Evolutionary conservation across 768 basidiomycete species (phyloP), one percentile per base, ranked within the genome.

Genomic region (Pleurotus salmoneostramineus): DNA sequence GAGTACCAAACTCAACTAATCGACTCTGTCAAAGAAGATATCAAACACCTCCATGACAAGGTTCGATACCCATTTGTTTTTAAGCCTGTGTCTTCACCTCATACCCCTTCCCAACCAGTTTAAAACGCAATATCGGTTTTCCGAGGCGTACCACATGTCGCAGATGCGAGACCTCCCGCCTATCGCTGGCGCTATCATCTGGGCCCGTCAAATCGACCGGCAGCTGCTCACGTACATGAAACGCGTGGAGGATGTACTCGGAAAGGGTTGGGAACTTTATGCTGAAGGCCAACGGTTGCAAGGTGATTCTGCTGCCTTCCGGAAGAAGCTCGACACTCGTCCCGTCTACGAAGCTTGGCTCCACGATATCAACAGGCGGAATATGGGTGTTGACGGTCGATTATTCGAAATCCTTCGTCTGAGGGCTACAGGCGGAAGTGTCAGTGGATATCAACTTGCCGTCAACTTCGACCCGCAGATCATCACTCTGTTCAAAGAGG

Each of bases 381-480:
- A 95, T 69, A 89, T 95, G 87, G 86, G 88, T 51, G 91, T 98
- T 62, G 88, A 85, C 56, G 97, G 97, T 1, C 83, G 95, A 12
- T 75, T 98, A 8, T 97, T 98, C 68, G 95, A 97, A 74, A 94
- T 99, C 64, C 84, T 91, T 32, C 79, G 84, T 34, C 68, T 91
- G 44, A 81, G 83, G 12, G 52, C 52, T 2, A 42, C 52, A 14
- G 52, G 52, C 5, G 87, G 88, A 2, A 89, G 88, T 12, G 52
- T 55, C 52, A 55, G 52, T 43, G 87, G 76, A 3, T 92, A 84
- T 72, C 91, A 95, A 71, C 82, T 99, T 2, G 90, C 89, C 6
- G 95, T 98, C 62, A 98, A 98, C 71, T 98, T 98, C 68, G 97
- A 99, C 70, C 92, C 95, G 3, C 96, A 98, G 73, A 94, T 96